Conservation (phyloP, 164 flowering plant species). For the Euptelea pleiosperma region DNA sequence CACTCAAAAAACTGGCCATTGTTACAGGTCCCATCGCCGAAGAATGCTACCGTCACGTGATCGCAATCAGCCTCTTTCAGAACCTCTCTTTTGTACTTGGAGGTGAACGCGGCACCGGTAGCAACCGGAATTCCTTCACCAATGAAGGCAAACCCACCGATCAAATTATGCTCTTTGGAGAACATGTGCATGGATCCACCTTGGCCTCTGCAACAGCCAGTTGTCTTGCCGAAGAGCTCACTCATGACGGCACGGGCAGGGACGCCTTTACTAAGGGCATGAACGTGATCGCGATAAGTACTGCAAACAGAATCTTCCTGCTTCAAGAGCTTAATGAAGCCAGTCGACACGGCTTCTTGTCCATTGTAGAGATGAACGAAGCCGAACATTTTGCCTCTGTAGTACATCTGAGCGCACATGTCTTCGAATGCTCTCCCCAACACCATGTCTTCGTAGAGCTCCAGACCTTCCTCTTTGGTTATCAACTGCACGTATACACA, state of each 20-base stretch:
- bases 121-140: conserved; percentile 98
- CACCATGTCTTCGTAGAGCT: conserved; percentile 72
- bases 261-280: conserved; percentile 86
- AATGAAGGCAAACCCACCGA: conserved; percentile 97
- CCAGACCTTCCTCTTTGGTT: conserved; percentile 75
- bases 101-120: conserved; percentile 86
- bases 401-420: conserved; percentile 98
- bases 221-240: conserved; percentile 86
- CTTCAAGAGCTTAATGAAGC: conserved; percentile 81
- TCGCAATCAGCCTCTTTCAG: conserved; percentile 66
- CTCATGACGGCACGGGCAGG: conserved; percentile 84
- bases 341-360: conserved; percentile 92
- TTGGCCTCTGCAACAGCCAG: conserved; percentile 93
- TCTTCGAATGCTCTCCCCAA: conserved; percentile 87
- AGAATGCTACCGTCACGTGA: conserved; percentile 76
- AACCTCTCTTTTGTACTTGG: conserved; percentile 75
- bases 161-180: conserved; percentile 77
- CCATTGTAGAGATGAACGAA: conserved; percentile 94
- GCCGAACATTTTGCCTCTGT: conserved; percentile 95
- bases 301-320: conserved; percentile 70
- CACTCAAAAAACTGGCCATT: conserved; percentile 98
- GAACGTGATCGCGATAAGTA: conserved; percentile 91
- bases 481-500: conserved; percentile 46
- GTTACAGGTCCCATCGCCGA: conserved; percentile 91
- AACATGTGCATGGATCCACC: conserved; percentile 99